phyloP scores from a whole-genome alignment of 2,329 filamentous ascomycete genomes.

The Geoglossum cookeanum region DNA sequence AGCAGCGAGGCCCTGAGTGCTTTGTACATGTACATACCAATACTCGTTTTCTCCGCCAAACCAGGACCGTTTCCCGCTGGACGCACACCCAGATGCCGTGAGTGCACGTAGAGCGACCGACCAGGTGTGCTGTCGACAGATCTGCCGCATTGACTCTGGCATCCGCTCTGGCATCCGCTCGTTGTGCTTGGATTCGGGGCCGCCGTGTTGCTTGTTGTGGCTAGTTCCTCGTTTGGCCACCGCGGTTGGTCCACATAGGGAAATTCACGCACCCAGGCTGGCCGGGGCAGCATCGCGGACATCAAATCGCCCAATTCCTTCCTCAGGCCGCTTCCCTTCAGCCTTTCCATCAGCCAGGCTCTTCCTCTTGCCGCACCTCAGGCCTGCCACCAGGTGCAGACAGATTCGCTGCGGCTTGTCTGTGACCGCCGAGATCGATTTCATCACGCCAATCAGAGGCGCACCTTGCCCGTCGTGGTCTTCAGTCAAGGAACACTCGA shows the following conservation, averaged over 20 bases:
- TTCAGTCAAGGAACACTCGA: not conserved
- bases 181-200: not conserved
- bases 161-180: not conserved
- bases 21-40: too few relatives aligned
- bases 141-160: not conserved
- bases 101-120: not conserved
- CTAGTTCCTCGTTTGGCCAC: not conserved
- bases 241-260: not conserved
- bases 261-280: not conserved
- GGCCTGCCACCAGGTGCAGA: not conserved
- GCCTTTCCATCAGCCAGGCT: not conserved
- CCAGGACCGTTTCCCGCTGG: not conserved
- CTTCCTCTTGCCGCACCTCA: not conserved
- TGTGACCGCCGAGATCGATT: not conserved
- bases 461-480: not conserved
- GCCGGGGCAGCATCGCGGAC: not conserved
- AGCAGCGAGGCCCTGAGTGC: not conserved
- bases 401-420: not conserved
- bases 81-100: not conserved
- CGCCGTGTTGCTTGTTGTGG: not conserved
- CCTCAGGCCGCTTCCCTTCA: not conserved
- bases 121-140: not conserved
- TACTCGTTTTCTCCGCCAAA: too few relatives aligned
- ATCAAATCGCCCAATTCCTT: not conserved
- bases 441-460: not conserved